Evolutionary conservation across 805 yeast genomes (phyloP).

Genomic region (Cyberlindnera mrakii): DNA sequence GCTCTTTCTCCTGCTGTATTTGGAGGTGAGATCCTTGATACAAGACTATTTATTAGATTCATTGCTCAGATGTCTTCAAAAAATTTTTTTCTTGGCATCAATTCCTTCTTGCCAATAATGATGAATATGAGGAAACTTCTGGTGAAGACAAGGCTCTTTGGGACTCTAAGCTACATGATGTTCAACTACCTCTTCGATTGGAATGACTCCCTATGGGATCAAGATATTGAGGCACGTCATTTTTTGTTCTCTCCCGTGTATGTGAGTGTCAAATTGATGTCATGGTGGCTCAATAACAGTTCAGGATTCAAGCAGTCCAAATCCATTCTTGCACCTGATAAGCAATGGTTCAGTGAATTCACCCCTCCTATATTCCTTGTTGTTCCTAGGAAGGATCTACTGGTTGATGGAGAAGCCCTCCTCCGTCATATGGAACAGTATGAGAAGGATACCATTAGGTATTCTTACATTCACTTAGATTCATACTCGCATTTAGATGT

Average conservation of each 20-base stretch:
- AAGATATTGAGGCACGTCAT: conserved; percentile 58
- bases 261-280: conserved; percentile 75
- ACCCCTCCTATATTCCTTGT: conserved; percentile 62
- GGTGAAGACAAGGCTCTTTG: conserved; percentile 47
- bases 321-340: conserved; percentile 44
- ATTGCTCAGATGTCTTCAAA: conserved; percentile 46
- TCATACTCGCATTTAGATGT: conserved; percentile 86
- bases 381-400: conserved; percentile 64
- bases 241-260: conserved; percentile 83
- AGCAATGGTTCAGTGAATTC: conserved; percentile 45
- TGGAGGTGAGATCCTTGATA: conserved; percentile 72
- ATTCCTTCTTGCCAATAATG: conserved; percentile 75
- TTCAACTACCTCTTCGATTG: conserved; percentile 85
- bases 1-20: conserved; percentile 89
- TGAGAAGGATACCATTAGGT: conserved; percentile 37
- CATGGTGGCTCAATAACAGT: conserved; percentile 77
- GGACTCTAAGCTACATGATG: conserved; percentile 68
- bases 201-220: conserved; percentile 77
- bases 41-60: conserved; percentile 53
- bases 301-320: conserved; percentile 35
- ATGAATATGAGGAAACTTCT: conserved; percentile 47
- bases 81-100: conserved; percentile 62
- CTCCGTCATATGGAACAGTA: conserved; percentile 53
- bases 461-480: conserved; percentile 35
- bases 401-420: conserved; percentile 72